phyloP scores from a whole-genome alignment of 2,329 filamentous ascomycete genomes.

The Aspergillus chevalieri region DNA sequence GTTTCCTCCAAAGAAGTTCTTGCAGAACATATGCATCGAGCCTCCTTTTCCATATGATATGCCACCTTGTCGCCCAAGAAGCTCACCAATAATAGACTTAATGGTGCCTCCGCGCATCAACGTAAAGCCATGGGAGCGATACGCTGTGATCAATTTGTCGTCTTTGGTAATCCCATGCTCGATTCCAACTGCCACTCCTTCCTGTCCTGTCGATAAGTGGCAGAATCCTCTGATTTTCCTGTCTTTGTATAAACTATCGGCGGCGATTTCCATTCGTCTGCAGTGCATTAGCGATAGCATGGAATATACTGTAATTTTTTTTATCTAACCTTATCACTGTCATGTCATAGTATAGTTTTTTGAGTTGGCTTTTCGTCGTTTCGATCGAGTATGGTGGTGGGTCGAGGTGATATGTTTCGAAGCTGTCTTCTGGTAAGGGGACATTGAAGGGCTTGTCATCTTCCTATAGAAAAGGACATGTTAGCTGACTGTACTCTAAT shows the following conservation, averaged over 20 bases:
- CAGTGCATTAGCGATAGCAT: neutral
- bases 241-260: conserved; percentile 95
- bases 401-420: conserved; percentile 96
- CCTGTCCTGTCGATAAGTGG: conserved; percentile 92
- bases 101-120: conserved; percentile 86
- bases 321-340: conserved; percentile 67
- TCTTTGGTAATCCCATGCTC: conserved; percentile 84
- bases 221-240: conserved; percentile 99
- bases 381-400: conserved; percentile 82
- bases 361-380: conserved; percentile 89
- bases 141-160: conserved; percentile 92
- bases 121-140: conserved; percentile 95
- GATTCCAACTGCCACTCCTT: conserved; percentile 91
- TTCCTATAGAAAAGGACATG: conserved; percentile 49
- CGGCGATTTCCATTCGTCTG: conserved; percentile 96
- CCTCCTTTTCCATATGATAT: conserved; percentile 97
- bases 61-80: conserved; percentile 85
- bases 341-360: conserved; percentile 97
- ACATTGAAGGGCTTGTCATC: conserved; percentile 85
- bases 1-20: conserved; percentile 94
- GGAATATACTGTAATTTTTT: neutral
- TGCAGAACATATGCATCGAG: conserved; percentile 98
- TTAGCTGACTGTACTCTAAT: neutral
- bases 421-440: conserved; percentile 86
- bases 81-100: conserved; percentile 85